Evolutionary conservation across 352 stramenopile genomes (phyloP), one percentile per base, ranked within the genome.

Genomic region (Globisporangium solare): DNA sequence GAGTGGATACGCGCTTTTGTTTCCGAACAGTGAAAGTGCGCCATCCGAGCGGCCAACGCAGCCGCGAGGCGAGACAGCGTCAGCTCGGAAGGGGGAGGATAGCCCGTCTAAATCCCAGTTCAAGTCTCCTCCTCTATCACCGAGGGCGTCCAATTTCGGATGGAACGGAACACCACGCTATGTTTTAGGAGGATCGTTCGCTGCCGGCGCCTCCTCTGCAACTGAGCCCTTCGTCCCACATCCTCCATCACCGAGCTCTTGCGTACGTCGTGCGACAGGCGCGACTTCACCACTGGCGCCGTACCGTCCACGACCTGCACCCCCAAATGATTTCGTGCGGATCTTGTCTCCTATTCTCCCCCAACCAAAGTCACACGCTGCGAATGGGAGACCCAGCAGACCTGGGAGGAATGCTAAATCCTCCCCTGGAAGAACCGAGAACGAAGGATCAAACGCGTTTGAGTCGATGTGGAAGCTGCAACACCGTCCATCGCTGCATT

Each of bases 381-480:
- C 2, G 10, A 6, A 4, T 56, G 20, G 14, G 13, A 60, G 46
- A 5, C 32, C 32, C 1, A 20, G 13, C 22, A 60, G 17, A 41
- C 17, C 47, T n/a, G 27, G 39, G 7, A 35, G 40, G 35, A 21
- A 15, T 3, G 7, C 39, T 18, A 35, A 31, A 20, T 61, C 47
- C 8, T 61, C 39, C 13, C 56, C 56, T 18, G 47, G 56, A n/a
- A 45, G 47, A 37, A 51, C 39, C 6, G 47, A 61, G 20, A 47
- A 13, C 20, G 7, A 8, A 7, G 37, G 14, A 42, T 12, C 10
- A 17, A 42, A 3, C 6, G 18, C 20, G 27, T 27, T 43, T 47
- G 63, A 67, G 0, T 49, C 64, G 15, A 76, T 81, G 70, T 81
- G 72, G 72, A 78, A 73, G 27, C 27, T 74, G 49, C 66, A 78